phyloP scores from a whole-genome alignment of 371 early-diverging fungal genomes.

The Apophysomyces trapeziformis region DNA sequence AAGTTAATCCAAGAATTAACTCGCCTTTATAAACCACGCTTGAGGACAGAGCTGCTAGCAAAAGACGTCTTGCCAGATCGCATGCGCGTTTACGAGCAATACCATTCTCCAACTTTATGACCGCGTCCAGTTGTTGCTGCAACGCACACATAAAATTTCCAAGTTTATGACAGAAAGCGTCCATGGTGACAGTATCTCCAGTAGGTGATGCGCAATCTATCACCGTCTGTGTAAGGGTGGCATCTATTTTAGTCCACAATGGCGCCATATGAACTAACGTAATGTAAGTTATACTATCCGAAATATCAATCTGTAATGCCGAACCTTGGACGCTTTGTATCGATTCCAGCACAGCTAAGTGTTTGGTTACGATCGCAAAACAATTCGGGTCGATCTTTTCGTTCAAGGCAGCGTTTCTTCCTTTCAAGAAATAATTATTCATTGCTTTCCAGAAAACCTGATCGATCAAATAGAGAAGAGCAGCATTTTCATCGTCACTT shows the following conservation, averaged over 20 bases:
- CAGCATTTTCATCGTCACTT: neutral
- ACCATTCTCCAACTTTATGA: neutral
- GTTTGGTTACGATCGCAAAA: slow-evolving; percentile 33
- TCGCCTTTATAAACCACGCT: slow-evolving; percentile 36
- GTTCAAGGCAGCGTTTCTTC: slow-evolving; percentile 18
- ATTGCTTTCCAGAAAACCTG: slow-evolving; percentile 24
- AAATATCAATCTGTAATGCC: neutral
- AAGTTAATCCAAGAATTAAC: too few relatives aligned
- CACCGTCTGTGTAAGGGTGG: slow-evolving; percentile 28
- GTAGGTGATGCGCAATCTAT: slow-evolving; percentile 28
- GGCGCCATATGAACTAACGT: neutral
- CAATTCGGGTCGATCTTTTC: slow-evolving; percentile 32
- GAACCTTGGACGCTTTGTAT: slow-evolving; percentile 27
- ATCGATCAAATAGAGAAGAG: slow-evolving; percentile 20
- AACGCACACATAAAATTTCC: slow-evolving; percentile 26
- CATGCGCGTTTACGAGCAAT: neutral
- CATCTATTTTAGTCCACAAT: slow-evolving; percentile 34
- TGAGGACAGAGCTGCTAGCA: slow-evolving; percentile 33
- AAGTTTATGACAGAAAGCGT: slow-evolving; percentile 30
- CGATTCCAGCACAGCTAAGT: slow-evolving; percentile 28
- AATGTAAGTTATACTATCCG: neutral
- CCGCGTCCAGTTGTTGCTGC: slow-evolving; percentile 14
- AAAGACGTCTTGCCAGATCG: slow-evolving; percentile 29
- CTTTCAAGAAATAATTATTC: slow-evolving; percentile 23
- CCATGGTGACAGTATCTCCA: slow-evolving; percentile 23